Evolutionary conservation across 2,329 filamentous ascomycete genomes (phyloP), one percentile per base, ranked within the genome.

Genomic region (Sphaerulina musiva): DNA sequence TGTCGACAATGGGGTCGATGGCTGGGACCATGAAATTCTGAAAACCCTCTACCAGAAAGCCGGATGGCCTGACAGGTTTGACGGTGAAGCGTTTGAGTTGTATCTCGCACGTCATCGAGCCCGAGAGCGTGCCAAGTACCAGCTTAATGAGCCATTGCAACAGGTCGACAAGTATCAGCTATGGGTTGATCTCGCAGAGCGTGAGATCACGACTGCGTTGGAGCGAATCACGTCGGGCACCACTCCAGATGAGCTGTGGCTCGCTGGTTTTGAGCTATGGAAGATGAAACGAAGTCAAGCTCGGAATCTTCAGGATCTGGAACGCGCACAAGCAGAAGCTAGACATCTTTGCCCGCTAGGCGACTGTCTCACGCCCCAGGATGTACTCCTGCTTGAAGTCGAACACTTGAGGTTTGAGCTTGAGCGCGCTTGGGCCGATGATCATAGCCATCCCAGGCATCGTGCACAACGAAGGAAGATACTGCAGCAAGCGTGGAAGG

Each of bases 31-130:
- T 20, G 48, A 39, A 1, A 14, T 9, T 6, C 8, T 51, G 10
- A 51, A 51, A 12, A 23, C 12, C 1, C 17, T 51, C 2, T 51
- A 51, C 26, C 14, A 45, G 12, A 26, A 29, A 34, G 17, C 41
- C 29, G 48, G 48, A 3, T 51, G 48, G 48, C 41, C 48, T 26
- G 31, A 51, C 14, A 11, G 11, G 2, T 51, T 51, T 29, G 39
- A 51, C 11, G 48, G 40, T 2, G 29, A 44, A 10, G 39, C 48
- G 3, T 51, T 51, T 29, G 29, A 51, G 7, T 26, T 26, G n/a
- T 26, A n/a, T 12, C 17, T 51, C 2, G 48, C 29, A 10, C 48
- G 48, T 0, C 44, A 34, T 11, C 26, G 20, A 44, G 39, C 39
- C 11, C 39, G 41, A 17, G 40, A 51, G n/a, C 2, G 14, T 11